phyloP scores from a whole-genome alignment of 305 asterid genomes.

The Fraxinus latifolia region DNA sequence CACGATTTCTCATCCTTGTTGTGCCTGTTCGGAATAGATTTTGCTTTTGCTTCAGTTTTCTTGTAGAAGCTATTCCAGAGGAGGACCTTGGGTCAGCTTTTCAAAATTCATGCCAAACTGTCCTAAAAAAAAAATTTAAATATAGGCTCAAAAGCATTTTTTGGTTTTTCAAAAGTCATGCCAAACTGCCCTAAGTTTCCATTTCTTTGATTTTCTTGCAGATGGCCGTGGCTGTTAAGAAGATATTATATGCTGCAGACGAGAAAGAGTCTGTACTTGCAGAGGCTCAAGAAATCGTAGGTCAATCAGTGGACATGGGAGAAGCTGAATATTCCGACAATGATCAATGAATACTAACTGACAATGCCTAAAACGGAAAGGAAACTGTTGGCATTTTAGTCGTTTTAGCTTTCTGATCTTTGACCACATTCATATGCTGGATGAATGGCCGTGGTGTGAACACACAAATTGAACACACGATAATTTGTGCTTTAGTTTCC shows the following conservation, averaged over 20 bases:
- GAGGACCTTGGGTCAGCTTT: neutral
- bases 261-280: constrained; percentile 64
- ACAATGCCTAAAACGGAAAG: neutral
- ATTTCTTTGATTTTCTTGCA: constrained; percentile 32
- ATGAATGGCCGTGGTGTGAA: neutral
- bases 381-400: neutral
- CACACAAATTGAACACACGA: neutral
- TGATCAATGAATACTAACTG: constrained; percentile 29
- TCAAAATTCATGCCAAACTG: too few relatives aligned
- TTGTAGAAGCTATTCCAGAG: neutral
- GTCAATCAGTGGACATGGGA: constrained; percentile 24
- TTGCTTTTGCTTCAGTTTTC: neutral
- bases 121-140: too few relatives aligned
- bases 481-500: neutral
- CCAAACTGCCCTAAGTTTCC: neutral
- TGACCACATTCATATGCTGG: neutral
- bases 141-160: neutral
- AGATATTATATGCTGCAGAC: constrained; percentile 72
- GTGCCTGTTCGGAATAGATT: neutral
- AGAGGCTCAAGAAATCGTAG: constrained; percentile 62
- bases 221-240: constrained; percentile 68
- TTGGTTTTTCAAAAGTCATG: neutral
- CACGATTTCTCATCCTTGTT: neutral
- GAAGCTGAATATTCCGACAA: constrained; percentile 31
- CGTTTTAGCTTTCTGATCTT: neutral